Base-by-base conservation (phyloP, 2,329 filamentous ascomycete genomes). In the Scedosporium boydii region DNA sequence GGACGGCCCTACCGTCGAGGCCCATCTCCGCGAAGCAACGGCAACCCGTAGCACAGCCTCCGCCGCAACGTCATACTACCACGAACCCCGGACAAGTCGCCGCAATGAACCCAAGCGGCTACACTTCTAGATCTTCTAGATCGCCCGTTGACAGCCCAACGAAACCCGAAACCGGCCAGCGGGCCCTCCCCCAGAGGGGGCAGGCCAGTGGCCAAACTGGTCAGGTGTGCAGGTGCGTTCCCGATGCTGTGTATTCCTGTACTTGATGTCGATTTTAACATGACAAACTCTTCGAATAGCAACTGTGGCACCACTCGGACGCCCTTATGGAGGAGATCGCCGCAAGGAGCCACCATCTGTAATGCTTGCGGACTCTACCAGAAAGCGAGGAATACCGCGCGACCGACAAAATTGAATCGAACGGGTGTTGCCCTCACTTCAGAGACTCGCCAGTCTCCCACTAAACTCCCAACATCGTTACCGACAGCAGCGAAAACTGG, bases 311-410 rank as follows among this genome's bases (percentile, higher is more conserved):
- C 95, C 16, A 97, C 92, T 60, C 87, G 89, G 73, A 99, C 95
- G 57, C 95, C 95, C 26, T 77, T 99, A 44, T 99, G 95, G 95
- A 86, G 95, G 72, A 86, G 95, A 70, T 96, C 93, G 16, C 93
- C 93, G 0, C 87, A 93, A 69, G 95, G 95, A 34, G 89, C 91
- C 62, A 97, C 92, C 29, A 98, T 99, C 64, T 99, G 95, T 77
- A 99, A 99, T 76, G 95, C 95, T 5, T 99, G 95, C 71, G 95
- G 95, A 51, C 82, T 99, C 16, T 99, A 99, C 74, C 81, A 91
- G 65, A 98, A 98, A 74, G 93, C 93, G 9, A 86, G 95, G 67
- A 98, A 98, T 72, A 89, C 93, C 65, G 87, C 91, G 68, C 86
- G 95, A 59, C 95, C 95, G 14, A 95, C 91, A 6, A 96, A 92